Conservation (phyloP, 2,329 filamentous ascomycete genomes). For the Hirsutella minnesotensis region DNA sequence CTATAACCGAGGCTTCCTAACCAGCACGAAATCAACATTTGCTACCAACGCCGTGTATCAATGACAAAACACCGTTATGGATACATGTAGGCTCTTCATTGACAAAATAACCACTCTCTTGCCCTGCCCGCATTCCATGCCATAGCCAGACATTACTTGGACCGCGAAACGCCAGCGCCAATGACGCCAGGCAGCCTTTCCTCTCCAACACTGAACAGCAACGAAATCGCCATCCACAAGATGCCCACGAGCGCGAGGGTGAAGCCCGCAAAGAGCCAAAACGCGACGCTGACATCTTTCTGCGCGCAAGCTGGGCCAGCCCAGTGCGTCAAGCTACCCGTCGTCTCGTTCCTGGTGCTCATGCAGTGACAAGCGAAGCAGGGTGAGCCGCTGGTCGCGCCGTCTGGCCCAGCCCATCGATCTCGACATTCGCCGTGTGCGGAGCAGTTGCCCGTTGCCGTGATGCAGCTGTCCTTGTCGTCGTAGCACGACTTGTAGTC, state of each 20-base stretch:
- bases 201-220: slow-evolving; percentile 74
- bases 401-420: slow-evolving; percentile 41
- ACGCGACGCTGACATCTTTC: slow-evolving; percentile 76
- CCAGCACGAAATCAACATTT: not conserved
- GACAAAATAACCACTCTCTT: not conserved
- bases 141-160: slow-evolving; percentile 34
- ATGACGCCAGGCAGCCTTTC: slow-evolving; percentile 89
- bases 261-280: slow-evolving; percentile 76
- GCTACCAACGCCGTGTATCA: slow-evolving; percentile 1
- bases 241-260: slow-evolving; percentile 57
- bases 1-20: not conserved
- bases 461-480: slow-evolving; percentile 54
- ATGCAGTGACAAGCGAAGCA: slow-evolving; percentile 77
- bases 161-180: slow-evolving; percentile 78
- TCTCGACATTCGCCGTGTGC: slow-evolving; percentile 67
- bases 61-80: not conserved
- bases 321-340: slow-evolving; percentile 58
- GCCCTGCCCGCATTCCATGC: not conserved
- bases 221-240: slow-evolving; percentile 58
- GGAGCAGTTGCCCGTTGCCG: slow-evolving; percentile 66
- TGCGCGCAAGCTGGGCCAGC: slow-evolving; percentile 83
- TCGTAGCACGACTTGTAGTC: slow-evolving; percentile 63
- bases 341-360: slow-evolving; percentile 40
- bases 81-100: not conserved
- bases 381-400: slow-evolving; percentile 24